Conservation (phyloP, 257 asterid species). For the Leptodermis oblonga region DNA sequence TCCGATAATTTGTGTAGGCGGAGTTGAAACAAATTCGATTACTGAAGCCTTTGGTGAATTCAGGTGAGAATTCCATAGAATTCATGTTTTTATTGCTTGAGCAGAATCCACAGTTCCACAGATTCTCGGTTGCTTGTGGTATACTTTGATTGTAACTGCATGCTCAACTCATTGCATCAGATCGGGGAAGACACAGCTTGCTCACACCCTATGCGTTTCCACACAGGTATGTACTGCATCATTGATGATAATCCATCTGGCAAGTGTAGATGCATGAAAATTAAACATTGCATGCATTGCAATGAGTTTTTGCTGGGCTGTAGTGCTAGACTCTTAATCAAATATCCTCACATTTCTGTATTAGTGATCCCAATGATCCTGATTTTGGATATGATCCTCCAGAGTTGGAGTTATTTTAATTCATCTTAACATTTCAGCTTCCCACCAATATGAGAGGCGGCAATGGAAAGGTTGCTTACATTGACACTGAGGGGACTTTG, state of each 20-base stretch:
- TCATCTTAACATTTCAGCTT: conserved; percentile 52
- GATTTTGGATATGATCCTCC: not conserved
- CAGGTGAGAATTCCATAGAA: conserved; percentile 41
- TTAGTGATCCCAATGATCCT: conserved; percentile 3
- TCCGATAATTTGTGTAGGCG: conserved; percentile 46
- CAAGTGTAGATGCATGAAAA: not conserved
- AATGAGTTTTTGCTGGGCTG: not conserved
- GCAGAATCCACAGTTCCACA: not conserved
- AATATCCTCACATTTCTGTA: not conserved
- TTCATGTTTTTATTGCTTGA: not conserved
- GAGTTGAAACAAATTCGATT: conserved; percentile 76
- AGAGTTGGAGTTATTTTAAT: not conserved
- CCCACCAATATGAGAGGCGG: conserved; percentile 94
- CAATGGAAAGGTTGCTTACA: conserved; percentile 97
- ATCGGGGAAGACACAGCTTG: conserved; percentile 99
- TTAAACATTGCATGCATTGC: not conserved
- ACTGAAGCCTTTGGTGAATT: conserved; percentile 99
- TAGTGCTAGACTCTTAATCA: not conserved
- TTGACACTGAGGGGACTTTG: conserved; percentile 98
- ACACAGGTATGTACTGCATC: conserved; percentile 65
- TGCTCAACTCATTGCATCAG: conserved; percentile 39
- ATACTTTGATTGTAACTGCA: conserved; percentile 20
- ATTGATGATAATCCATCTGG: not conserved
- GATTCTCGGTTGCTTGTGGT: conserved; percentile 8
- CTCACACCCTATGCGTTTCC: conserved; percentile 93